Evolutionary conservation across 2,329 filamentous ascomycete species (phyloP).

Genomic region (Lithohypha guttulata): DNA sequence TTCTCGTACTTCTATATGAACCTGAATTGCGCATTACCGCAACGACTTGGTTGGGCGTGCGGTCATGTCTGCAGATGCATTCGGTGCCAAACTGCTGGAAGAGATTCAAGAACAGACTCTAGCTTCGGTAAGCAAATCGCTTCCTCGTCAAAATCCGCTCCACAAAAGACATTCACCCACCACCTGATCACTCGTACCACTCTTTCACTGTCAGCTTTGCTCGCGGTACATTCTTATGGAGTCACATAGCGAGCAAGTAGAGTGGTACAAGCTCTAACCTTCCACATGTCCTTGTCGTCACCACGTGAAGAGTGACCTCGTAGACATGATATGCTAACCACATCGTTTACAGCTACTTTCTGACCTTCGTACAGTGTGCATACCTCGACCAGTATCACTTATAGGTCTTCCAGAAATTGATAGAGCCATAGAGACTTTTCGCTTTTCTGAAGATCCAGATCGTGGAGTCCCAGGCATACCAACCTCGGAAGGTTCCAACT

Average conservation of each 20-base stretch:
- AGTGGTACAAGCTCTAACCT: no score
- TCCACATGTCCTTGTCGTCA: neutral
- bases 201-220: no score
- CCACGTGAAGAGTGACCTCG: neutral
- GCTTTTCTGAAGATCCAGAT: conserved; percentile 18
- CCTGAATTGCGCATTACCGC: neutral
- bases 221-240: no score
- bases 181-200: no score
- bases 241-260: no score
- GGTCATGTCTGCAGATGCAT: conserved; percentile 31
- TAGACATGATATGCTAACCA: neutral
- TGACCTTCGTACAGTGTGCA: conserved; percentile 26
- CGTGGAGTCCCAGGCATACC: neutral
- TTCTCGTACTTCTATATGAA: neutral
- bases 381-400: conserved; percentile 13
- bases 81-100: conserved; percentile 44
- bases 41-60: neutral
- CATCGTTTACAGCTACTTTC: conserved; percentile 29
- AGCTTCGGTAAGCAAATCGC: conserved; percentile 35
- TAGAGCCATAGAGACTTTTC: conserved; percentile 30
- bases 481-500: conserved; percentile 3
- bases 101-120: conserved; percentile 41
- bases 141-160: no score
- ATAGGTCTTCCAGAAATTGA: conserved; percentile 41
- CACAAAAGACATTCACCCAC: no score